These are phyloP conservation scores for Musa troglodytarum DNA, from an alignment of 176 grass and related monocot genomes.

Conservation along the genomic window DNA sequence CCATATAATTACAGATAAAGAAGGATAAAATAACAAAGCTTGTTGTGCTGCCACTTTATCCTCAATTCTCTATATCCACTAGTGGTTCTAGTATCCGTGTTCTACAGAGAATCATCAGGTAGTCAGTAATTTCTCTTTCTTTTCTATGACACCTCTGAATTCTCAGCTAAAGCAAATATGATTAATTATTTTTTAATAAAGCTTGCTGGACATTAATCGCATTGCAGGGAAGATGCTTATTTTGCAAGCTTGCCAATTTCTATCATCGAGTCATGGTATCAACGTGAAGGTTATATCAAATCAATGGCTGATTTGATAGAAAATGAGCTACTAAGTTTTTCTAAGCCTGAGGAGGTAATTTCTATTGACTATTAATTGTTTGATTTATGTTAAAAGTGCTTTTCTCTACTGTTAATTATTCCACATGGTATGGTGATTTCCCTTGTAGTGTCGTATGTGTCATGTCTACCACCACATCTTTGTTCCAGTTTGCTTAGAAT, in stretches of 20 bases:
- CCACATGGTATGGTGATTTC: not conserved
- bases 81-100: conserved; percentile 90
- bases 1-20: conserved; percentile 53
- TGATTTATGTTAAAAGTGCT: not conserved
- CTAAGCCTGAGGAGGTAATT: conserved; percentile 67
- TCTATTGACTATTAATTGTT: not conserved
- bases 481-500: too few species aligned
- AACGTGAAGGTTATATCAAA: conserved; percentile 85
- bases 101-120: conserved; percentile 71
- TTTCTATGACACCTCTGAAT: not conserved
- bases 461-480: too few species aligned
- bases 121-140: conserved; percentile 12
- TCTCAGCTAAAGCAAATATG: too few species aligned
- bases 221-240: conserved; percentile 79
- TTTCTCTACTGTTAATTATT: not conserved
- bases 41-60: conserved; percentile 91
- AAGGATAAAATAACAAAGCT: conserved; percentile 92
- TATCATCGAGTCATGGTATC: conserved; percentile 92
- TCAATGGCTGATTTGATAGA: conserved; percentile 93
- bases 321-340: conserved; percentile 53
- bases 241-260: conserved; percentile 81
- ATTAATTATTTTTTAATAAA: not conserved
- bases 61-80: conserved; percentile 97
- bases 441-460: too few species aligned
- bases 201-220: not conserved